Percentiles rank a stretch among this genome's conserved stretches.
phyloP scores from a whole-genome alignment of 768 basidiomycete species.

The Suillus subaureus region DNA sequence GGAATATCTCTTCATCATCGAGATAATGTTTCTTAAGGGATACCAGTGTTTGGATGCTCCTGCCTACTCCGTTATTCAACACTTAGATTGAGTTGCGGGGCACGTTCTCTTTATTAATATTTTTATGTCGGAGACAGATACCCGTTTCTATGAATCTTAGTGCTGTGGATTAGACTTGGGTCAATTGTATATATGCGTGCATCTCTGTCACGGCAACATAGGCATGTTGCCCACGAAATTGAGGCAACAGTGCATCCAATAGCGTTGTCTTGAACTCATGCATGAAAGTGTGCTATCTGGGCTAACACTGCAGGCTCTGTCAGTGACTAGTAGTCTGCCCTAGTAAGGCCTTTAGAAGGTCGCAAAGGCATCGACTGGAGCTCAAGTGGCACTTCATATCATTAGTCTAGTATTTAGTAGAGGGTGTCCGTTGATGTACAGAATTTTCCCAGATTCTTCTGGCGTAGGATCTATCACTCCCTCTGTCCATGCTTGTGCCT shows the following conservation, averaged over 20 bases:
- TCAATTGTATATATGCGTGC: background rate
- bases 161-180: background rate
- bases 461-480: conserved; percentile 22
- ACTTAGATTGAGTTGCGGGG: conserved; percentile 47
- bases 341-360: background rate
- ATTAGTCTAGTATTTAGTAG: conserved; percentile 75
- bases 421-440: conserved; percentile 79
- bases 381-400: conserved; percentile 38
- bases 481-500: conserved; percentile 25
- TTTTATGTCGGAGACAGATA: conserved; percentile 8
- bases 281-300: background rate
- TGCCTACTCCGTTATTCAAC: conserved; percentile 84
- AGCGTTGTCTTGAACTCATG: background rate
- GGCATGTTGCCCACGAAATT: background rate
- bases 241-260: background rate
- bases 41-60: conserved; percentile 81
- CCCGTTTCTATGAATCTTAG: conserved; percentile 2
- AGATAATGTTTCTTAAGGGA: conserved; percentile 76
- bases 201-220: background rate
- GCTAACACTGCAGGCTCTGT: background rate
- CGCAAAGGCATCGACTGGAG: background rate
- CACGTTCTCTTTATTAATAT: conserved; percentile 27
- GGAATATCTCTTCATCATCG: conserved; percentile 95
- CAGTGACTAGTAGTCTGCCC: background rate
- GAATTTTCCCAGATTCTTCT: conserved; percentile 47